phyloP scores from a whole-genome alignment of 2,329 filamentous ascomycete species.

The Scedosporium minutisporum region DNA sequence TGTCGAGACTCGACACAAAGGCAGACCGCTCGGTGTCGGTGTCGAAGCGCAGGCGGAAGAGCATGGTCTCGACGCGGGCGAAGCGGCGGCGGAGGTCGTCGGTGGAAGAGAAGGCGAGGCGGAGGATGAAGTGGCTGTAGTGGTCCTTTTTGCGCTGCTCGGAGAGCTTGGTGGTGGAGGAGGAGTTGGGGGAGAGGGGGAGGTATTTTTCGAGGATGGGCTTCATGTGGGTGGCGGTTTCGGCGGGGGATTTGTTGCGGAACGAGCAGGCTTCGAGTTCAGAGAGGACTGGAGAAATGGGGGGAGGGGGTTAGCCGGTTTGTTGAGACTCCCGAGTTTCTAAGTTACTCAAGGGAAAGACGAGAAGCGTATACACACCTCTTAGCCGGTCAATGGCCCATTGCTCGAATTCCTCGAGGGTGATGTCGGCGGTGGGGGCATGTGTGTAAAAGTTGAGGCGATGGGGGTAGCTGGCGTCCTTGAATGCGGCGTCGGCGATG shows the following conservation, averaged over 20 bases:
- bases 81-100: conserved; percentile 86
- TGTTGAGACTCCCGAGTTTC: conserved; percentile 11
- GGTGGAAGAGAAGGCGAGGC: conserved; percentile 83
- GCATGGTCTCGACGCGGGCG: conserved; percentile 73
- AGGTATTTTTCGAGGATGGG: conserved; percentile 81
- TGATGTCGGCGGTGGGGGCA: conserved; percentile 87
- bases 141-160: conserved; percentile 87
- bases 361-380: conserved; percentile 36
- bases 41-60: conserved; percentile 76
- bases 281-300: conserved; percentile 53
- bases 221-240: conserved; percentile 76
- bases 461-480: conserved; percentile 69
- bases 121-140: conserved; percentile 94
- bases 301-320: conserved; percentile 1
- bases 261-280: conserved; percentile 93
- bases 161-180: conserved; percentile 46
- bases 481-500: conserved; percentile 68
- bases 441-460: conserved; percentile 86
- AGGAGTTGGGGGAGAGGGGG: conserved; percentile 67
- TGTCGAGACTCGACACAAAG: conserved; percentile 67
- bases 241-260: conserved; percentile 75
- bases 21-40: conserved; percentile 65
- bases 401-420: conserved; percentile 94
- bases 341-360: not conserved
- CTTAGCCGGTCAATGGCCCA: conserved; percentile 92